These are phyloP conservation scores for Chimonanthus salicifolius DNA, from an alignment of 164 flowering plant species.

Conservation along the genomic window DNA sequence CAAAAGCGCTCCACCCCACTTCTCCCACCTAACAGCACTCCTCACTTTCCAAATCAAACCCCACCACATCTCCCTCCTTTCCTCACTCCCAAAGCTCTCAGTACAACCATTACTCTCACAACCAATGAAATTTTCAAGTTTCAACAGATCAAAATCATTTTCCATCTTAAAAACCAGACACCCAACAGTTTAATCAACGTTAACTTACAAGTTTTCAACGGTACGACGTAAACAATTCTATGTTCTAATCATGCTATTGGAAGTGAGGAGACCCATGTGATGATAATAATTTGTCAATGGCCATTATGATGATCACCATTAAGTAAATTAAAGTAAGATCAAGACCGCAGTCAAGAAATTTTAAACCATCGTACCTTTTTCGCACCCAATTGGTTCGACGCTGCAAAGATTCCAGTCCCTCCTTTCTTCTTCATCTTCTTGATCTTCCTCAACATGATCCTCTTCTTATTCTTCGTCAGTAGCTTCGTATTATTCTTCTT, in stretches of 20 bases:
- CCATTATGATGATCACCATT: too few relatives aligned
- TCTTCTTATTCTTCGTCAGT: not conserved
- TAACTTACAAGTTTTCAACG: not conserved
- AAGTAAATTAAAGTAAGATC: not conserved
- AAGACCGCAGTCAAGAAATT: not conserved
- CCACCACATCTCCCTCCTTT: slow-evolving; percentile 5
- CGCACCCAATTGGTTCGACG: not conserved
- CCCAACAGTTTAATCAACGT: not conserved
- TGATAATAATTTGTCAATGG: too few relatives aligned
- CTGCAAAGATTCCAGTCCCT: not conserved
- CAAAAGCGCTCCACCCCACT: not conserved
- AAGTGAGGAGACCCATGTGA: too few relatives aligned
- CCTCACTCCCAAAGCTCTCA: not conserved
- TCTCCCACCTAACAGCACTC: not conserved
- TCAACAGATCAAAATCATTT: not conserved
- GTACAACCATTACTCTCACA: not conserved
- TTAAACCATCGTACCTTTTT: slow-evolving; percentile 5
- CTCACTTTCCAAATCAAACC: not conserved
- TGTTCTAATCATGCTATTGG: too few relatives aligned
- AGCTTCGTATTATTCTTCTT: slow-evolving; percentile 4
- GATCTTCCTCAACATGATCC: slow-evolving; percentile 1
- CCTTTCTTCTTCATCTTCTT: not conserved
- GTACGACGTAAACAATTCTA: too few relatives aligned
- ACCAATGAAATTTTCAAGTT: not conserved
- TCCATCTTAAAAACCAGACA: not conserved